Conservation (phyloP, 805 yeast genomes). For the Dipodascus geniculatus region DNA sequence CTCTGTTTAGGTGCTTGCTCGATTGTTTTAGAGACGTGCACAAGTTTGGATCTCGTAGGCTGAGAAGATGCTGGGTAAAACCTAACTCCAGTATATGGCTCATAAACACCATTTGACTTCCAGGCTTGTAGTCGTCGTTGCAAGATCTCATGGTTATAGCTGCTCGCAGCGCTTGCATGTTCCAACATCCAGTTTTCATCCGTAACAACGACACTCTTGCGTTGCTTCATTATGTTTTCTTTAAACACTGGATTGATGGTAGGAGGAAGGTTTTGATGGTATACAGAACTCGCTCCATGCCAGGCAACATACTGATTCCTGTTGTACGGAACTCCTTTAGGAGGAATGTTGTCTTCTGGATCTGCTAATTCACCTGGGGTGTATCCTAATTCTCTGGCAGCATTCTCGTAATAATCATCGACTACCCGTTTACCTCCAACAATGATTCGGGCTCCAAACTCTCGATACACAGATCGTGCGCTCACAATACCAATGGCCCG, state of each 20-base stretch:
- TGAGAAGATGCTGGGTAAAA: constrained; percentile 71
- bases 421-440: constrained; percentile 66
- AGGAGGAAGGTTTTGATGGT: constrained; percentile 25
- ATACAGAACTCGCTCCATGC: constrained; percentile 36
- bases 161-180: constrained; percentile 67
- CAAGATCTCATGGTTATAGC: constrained; percentile 51
- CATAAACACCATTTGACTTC: constrained; percentile 42
- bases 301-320: constrained; percentile 43
- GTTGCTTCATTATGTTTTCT: constrained; percentile 12
- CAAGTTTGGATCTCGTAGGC: constrained; percentile 36
- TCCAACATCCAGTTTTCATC: constrained; percentile 18
- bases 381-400: constrained; percentile 41
- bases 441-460: constrained; percentile 80
- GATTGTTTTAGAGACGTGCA: constrained; percentile 12
- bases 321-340: constrained; percentile 33
- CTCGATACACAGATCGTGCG: constrained; percentile 79
- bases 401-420: constrained; percentile 82
- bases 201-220: constrained; percentile 25
- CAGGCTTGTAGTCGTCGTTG: constrained; percentile 42
- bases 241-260: constrained; percentile 19
- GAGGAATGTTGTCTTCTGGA: constrained; percentile 40
- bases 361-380: constrained; percentile 63
- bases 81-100: constrained; percentile 72
- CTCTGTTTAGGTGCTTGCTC: background rate
- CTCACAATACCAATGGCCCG: constrained; percentile 82